Conservation (phyloP, 2,329 filamentous ascomycete species). For the Cadophora sp. region DNA sequence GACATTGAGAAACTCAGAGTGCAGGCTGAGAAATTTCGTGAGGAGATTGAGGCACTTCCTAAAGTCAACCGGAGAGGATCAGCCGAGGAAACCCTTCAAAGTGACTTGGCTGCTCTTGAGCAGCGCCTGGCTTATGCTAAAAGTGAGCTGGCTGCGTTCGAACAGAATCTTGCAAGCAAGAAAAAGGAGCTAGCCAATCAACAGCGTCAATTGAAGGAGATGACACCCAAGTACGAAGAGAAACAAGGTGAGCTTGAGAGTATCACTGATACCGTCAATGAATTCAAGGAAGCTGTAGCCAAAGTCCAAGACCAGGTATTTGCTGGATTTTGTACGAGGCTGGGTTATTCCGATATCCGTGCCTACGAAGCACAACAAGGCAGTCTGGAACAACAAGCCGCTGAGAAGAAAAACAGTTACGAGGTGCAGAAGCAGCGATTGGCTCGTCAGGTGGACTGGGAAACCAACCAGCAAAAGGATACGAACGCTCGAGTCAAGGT, state of each 20-base stretch:
- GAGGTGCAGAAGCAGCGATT: conserved; percentile 82
- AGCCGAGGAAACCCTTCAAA: conserved; percentile 82
- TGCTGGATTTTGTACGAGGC: conserved; percentile 79
- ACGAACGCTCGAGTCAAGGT: conserved; percentile 72
- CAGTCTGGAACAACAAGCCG: conserved; percentile 87
- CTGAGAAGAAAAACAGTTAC: conserved; percentile 86
- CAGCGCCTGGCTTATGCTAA: conserved; percentile 74
- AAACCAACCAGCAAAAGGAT: conserved; percentile 58
- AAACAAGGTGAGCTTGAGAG: conserved; percentile 73
- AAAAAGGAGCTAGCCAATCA: conserved; percentile 79
- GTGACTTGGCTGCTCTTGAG: conserved; percentile 80
- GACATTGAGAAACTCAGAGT: conserved; percentile 87
- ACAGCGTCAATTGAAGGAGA: conserved; percentile 74
- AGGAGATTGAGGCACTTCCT: conserved; percentile 81
- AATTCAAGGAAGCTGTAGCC: conserved; percentile 70
- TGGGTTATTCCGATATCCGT: conserved; percentile 88
- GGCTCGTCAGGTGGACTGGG: conserved; percentile 65
- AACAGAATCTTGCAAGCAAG: conserved; percentile 85
- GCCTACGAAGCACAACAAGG: conserved; percentile 95
- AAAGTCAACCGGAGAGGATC: conserved; percentile 76
- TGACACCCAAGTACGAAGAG: conserved; percentile 79
- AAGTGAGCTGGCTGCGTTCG: conserved; percentile 78
- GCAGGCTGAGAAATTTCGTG: conserved; percentile 75
- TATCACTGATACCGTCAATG: conserved; percentile 61
- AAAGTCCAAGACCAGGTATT: conserved; percentile 91